Evolutionary conservation across 2,329 filamentous ascomycete genomes (phyloP), one percentile per base, ranked within the genome.

Genomic region (Penicillium frequentans): DNA sequence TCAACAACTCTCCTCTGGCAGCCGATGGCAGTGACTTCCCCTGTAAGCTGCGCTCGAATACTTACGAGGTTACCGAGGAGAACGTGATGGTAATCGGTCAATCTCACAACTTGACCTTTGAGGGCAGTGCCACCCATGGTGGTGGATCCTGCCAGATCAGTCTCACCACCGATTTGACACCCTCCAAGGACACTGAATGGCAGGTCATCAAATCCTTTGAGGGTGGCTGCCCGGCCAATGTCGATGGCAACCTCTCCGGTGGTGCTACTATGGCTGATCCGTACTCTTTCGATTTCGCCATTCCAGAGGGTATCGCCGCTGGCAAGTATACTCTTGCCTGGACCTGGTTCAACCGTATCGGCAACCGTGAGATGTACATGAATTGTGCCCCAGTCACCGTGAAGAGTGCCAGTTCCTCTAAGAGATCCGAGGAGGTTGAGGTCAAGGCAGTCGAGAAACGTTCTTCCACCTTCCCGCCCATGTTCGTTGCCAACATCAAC

Each of bases 281-380:
- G 0, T 82, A 82, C 68, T 79, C 76, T 0, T 95, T 90, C 74
- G 77, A 84, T 29, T 96, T 88, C 77, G 83, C 77, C 0, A 85
- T 97, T 6, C 93, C 93, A 0, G 72, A 81, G 0, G 84, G 87
- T 23, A 82, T 97, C 47, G 85, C 87, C 9, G 78, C 87, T 1
- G 95, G 93, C 4, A 83, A 92, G 42, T 93, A 90, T 26, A 90
- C 87, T 0, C 81, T 98, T 5, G 91, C 91, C 0, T 98, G 93
- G 92, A 91, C 91, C 0, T 98, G 95, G 95, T 86, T 96, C 76
- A 98, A 98, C 76, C 89, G 89, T 58, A 70, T 96, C 10, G 95
- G 95, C 3, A 96, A 96, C 79, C 88, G 93, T 1, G 95, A 98
- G 72, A 91, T 96, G 83, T 97, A 98, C 82, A 96, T 96, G 92